Conservation (phyloP, 352 stramenopile genomes). For the Globisporangium ultimum region DNA sequence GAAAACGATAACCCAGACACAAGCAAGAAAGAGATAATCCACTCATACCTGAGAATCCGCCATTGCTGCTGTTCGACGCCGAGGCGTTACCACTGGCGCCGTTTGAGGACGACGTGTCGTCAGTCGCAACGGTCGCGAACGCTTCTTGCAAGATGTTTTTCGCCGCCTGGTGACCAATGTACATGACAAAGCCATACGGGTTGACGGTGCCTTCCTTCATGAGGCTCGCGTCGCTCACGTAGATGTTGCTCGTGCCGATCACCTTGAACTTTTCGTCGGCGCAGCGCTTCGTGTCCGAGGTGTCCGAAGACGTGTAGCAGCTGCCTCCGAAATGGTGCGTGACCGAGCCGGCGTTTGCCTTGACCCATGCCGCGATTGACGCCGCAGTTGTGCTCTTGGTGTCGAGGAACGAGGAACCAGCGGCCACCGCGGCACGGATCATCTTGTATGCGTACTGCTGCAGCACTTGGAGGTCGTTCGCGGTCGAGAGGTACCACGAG, state of each 20-base stretch:
- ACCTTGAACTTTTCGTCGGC: constrained; percentile 23
- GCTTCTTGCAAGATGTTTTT: constrained; percentile 28
- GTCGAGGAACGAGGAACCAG: constrained; percentile 9
- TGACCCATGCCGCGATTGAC: constrained; percentile 11
- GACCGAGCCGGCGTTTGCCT: constrained; percentile 10
- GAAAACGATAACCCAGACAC: background rate
- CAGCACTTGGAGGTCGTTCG: constrained; percentile 7
- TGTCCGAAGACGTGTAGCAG: constrained; percentile 26
- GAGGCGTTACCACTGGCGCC: too few relatives aligned
- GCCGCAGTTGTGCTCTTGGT: background rate
- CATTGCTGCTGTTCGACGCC: background rate
- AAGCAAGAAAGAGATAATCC: background rate
- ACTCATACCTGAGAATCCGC: background rate
- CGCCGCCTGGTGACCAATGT: constrained; percentile 28
- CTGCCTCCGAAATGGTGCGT: constrained; percentile 30
- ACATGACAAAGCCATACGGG: constrained; percentile 32
- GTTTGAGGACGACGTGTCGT: background rate
- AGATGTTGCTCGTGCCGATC: constrained; percentile 25
- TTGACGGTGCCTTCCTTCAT: constrained; percentile 32
- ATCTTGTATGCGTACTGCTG: constrained; percentile 10
- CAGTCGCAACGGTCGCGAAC: constrained; percentile 16
- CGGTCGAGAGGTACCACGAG: constrained; percentile 5
- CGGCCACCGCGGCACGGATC: constrained; percentile 3
- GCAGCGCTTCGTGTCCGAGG: constrained; percentile 23
- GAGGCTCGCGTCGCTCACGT: constrained; percentile 23